Evolutionary conservation across 257 asterid genomes (phyloP), one percentile per base, ranked within the genome.

Genomic region (Lithospermum erythrorhizon): DNA sequence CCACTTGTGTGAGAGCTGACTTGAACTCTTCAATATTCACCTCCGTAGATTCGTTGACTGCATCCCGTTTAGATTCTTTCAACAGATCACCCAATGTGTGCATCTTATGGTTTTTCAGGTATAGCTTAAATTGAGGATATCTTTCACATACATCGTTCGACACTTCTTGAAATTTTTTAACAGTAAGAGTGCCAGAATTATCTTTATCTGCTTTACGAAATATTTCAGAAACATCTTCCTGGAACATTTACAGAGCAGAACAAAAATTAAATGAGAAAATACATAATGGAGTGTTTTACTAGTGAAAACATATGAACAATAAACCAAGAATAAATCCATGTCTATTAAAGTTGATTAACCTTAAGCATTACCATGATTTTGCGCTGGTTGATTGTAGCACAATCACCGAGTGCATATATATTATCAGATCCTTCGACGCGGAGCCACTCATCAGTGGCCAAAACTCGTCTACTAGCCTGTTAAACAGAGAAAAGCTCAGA

Each of bases 351-450:
- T 9, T 35, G 47, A 35, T 9, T 14, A 8, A 35, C 9, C 47
- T 35, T 35, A 35, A 8, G 47, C 15, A 35, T 41, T 85, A 86
- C 98, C 94, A 70, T 86, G 72, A 93, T 80, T 70, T 80, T 87
- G 41, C 76, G 78, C 66, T 93, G 97, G 78, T 84, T 87, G 0
- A 93, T 75, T 16, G 95, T 78, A 20, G 96, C 83, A 65, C 99
- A 93, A 81, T 93, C 99, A 57, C 99, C 99, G 20, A 93, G 90
- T 22, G 96, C 95, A 76, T 81, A 93, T 63, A 80, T 90, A 18
- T 80, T 73, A 2, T 89, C 89, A 57, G 84, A 80, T 61, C 82
- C 95, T 78, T 89, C 87, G 30, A 86, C 97, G 65, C 81, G 75
- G 57, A 93, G 60, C 99, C 99, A 93, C 72, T 93, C 99, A 68